Percentiles rank a stretch among this genome's conserved stretches.
Evolutionary conservation across 768 basidiomycete genomes (phyloP).

Genomic region (Lentinula sp.): DNA sequence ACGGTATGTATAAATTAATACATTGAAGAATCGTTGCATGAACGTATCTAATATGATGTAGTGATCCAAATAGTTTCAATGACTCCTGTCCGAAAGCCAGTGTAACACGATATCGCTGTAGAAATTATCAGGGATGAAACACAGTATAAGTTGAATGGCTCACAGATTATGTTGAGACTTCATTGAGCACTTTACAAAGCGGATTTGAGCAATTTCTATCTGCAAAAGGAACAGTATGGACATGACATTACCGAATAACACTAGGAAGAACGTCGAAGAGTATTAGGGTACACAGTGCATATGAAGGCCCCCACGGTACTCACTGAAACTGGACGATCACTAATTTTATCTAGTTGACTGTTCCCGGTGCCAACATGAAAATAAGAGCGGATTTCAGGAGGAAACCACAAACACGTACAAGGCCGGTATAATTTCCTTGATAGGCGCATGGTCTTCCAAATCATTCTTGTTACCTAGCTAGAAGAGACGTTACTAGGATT

Average conservation of each 20-base stretch:
- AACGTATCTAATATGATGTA: background rate
- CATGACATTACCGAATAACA: slow-evolving; percentile 68
- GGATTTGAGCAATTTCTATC: background rate
- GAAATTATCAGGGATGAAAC: slow-evolving; percentile 2
- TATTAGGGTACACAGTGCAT: background rate
- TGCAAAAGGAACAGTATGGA: background rate
- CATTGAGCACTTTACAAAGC: slow-evolving; percentile 77
- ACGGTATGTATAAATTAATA: background rate
- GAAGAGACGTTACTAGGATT: background rate
- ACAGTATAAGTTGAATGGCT: slow-evolving; percentile 17
- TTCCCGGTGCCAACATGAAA: background rate
- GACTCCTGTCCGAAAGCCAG: slow-evolving; percentile 77
- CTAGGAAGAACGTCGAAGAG: slow-evolving; percentile 24
- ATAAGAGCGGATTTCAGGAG: background rate
- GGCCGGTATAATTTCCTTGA: slow-evolving; percentile 43
- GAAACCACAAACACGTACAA: background rate
- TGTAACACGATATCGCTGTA: slow-evolving; percentile 71
- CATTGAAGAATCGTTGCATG: background rate
- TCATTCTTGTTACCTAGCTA: slow-evolving; percentile 95
- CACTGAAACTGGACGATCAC: slow-evolving; percentile 81
- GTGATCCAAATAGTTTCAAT: slow-evolving; percentile 27
- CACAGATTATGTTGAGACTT: slow-evolving; percentile 92
- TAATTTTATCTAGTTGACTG: slow-evolving; percentile 76
- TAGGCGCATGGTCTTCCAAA: slow-evolving; percentile 63
- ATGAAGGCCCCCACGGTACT: slow-evolving; percentile 22